Conservation (phyloP, 2,329 filamentous ascomycete genomes). For the Stromatinia cepivora region DNA sequence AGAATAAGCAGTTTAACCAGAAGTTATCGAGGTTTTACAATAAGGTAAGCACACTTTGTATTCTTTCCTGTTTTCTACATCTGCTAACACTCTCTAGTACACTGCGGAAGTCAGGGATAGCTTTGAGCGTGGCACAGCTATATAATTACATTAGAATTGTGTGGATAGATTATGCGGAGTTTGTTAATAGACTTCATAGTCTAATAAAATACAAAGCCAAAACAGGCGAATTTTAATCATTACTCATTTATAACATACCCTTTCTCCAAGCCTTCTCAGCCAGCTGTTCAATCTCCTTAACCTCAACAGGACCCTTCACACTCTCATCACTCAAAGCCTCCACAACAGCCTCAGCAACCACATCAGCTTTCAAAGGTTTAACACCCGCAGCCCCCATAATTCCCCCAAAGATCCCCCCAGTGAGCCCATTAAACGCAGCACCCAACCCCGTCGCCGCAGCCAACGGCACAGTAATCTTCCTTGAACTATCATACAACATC, state of each 20-base stretch:
- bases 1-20: slow-evolving; percentile 99
- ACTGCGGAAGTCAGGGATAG: slow-evolving; percentile 95
- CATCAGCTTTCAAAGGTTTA: slow-evolving; percentile 84
- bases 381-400: slow-evolving; percentile 80
- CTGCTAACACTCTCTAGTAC: slow-evolving; percentile 55
- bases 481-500: slow-evolving; percentile 84
- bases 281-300: slow-evolving; percentile 76
- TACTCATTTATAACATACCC: slow-evolving; percentile 69
- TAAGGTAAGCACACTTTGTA: slow-evolving; percentile 54
- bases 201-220: slow-evolving; percentile 31
- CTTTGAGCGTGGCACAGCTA: slow-evolving; percentile 96
- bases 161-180: slow-evolving; percentile 23
- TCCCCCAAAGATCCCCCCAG: slow-evolving; percentile 72
- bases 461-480: slow-evolving; percentile 80
- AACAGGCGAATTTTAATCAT: slow-evolving; percentile 27
- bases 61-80: not conserved
- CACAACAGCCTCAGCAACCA: slow-evolving; percentile 85
- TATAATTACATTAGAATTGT: slow-evolving; percentile 50
- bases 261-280: slow-evolving; percentile 85
- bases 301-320: slow-evolving; percentile 74
- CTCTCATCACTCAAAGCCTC: slow-evolving; percentile 77
- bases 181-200: slow-evolving; percentile 22
- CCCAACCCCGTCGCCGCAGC: slow-evolving; percentile 75
- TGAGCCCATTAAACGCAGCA: slow-evolving; percentile 72
- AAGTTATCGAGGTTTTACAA: slow-evolving; percentile 96